Evolutionary conservation across 2,329 filamentous ascomycete species (phyloP).

Genomic region (Thielaviopsis euricoi): DNA sequence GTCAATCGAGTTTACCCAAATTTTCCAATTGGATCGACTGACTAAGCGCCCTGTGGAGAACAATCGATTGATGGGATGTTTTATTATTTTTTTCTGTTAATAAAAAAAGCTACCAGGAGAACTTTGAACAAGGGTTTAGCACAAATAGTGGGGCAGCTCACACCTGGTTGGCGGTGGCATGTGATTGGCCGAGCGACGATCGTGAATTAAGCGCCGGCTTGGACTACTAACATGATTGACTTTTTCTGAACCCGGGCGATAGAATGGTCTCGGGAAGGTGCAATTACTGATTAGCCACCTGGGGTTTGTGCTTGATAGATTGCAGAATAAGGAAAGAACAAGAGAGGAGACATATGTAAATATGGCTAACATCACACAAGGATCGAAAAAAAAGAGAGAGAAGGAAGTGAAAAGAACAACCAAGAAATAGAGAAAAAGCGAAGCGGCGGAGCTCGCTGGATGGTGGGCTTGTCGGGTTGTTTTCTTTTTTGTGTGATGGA

Average conservation of each 20-base stretch:
- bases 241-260: neutral
- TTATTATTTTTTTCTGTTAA: neutral
- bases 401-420: neutral
- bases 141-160: slow-evolving; percentile 1
- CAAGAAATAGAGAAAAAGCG: neutral
- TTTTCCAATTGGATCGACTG: neutral
- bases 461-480: neutral
- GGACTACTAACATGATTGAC: slow-evolving; percentile 11
- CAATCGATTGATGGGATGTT: neutral
- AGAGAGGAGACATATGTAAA: neutral
- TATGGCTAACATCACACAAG: neutral
- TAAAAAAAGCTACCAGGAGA: neutral
- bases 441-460: neutral
- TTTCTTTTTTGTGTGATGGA: neutral
- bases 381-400: neutral
- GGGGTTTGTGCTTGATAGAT: neutral
- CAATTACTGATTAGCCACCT: neutral
- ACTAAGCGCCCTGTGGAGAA: neutral
- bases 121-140: neutral
- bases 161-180: neutral
- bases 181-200: slow-evolving; percentile 8
- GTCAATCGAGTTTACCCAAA: neutral
- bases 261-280: neutral
- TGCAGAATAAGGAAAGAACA: neutral
- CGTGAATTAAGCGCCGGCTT: slow-evolving; percentile 11